These are phyloP conservation scores for Metschnikowia drakensbergensis DNA, from an alignment of 805 yeast species.

Conservation along the genomic window DNA sequence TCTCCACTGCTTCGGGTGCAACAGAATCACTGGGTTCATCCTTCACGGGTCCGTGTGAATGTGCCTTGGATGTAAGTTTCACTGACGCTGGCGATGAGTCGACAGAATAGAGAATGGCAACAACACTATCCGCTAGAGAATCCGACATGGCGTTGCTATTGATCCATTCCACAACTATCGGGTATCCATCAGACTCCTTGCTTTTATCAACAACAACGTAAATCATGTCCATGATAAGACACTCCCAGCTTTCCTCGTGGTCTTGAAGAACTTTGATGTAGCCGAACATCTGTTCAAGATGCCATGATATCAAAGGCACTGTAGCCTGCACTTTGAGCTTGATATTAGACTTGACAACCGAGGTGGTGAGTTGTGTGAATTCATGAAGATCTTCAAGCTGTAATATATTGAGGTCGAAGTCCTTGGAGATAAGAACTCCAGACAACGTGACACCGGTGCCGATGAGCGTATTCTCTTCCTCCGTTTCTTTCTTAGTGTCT, in stretches of 20 bases:
- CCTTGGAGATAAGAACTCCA: constrained; percentile 88
- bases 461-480: constrained; percentile 16
- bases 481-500: constrained; percentile 7
- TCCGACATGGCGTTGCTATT: constrained; percentile 81
- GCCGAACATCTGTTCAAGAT: constrained; percentile 94
- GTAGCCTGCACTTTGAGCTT: constrained; percentile 75
- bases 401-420: constrained; percentile 79
- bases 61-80: constrained; percentile 66
- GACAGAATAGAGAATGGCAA: constrained; percentile 85
- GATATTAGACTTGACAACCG: constrained; percentile 80
- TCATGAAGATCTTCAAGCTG: constrained; percentile 86
- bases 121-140: constrained; percentile 88
- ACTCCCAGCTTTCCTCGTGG: constrained; percentile 44
- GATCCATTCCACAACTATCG: constrained; percentile 81
- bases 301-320: constrained; percentile 79
- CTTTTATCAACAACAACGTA: constrained; percentile 41
- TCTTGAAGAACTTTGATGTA: constrained; percentile 61
- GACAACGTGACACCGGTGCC: constrained; percentile 44
- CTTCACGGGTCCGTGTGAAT: constrained; percentile 40
- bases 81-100: constrained; percentile 96
- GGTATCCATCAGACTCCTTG: constrained; percentile 23
- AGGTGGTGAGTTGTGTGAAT: constrained; percentile 80
- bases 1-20: constrained; percentile 11
- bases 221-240: constrained; percentile 45
- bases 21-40: constrained; percentile 21